Percentiles rank a stretch among this genome's conserved stretches.
Evolutionary conservation across 768 basidiomycete species (phyloP).

Genomic region (Leccinum longicurvipes): DNA sequence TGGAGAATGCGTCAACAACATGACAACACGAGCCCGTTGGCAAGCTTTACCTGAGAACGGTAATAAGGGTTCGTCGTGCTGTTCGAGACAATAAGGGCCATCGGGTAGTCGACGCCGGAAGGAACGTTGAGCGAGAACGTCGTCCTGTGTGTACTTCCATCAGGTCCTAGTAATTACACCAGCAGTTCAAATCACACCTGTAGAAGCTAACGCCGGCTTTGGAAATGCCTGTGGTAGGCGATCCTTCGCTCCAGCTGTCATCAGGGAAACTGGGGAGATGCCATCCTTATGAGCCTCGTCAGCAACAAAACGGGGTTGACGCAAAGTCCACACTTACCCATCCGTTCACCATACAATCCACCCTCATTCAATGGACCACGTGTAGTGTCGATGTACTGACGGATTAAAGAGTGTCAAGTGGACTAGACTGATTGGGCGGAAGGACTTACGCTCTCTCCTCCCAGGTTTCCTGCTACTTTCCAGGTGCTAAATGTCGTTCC

Average conservation of each 20-base stretch:
- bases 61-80: conserved; percentile 42
- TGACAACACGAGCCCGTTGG: background rate
- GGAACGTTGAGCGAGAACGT: conserved; percentile 44
- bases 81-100: conserved; percentile 44
- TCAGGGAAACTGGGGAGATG: conserved; percentile 58
- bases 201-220: conserved; percentile 48
- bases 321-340: conserved; percentile 24
- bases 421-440: background rate
- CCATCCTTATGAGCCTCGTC: conserved; percentile 31
- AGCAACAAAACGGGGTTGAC: background rate
- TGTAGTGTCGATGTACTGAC: conserved; percentile 44
- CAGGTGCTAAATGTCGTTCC: conserved; percentile 38
- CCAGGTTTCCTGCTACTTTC: conserved; percentile 52
- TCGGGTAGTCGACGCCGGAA: conserved; percentile 45
- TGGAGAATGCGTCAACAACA: background rate
- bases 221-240: conserved; percentile 40
- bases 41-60: conserved; percentile 30
- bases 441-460: conserved; percentile 41
- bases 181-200: conserved; percentile 27
- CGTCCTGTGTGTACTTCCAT: conserved; percentile 13
- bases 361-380: conserved; percentile 62
- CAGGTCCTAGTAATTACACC: background rate
- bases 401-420: background rate
- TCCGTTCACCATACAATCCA: conserved; percentile 53
- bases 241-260: conserved; percentile 39